Conservation (phyloP, 257 asterid species). For the Solanum okadae region DNA sequence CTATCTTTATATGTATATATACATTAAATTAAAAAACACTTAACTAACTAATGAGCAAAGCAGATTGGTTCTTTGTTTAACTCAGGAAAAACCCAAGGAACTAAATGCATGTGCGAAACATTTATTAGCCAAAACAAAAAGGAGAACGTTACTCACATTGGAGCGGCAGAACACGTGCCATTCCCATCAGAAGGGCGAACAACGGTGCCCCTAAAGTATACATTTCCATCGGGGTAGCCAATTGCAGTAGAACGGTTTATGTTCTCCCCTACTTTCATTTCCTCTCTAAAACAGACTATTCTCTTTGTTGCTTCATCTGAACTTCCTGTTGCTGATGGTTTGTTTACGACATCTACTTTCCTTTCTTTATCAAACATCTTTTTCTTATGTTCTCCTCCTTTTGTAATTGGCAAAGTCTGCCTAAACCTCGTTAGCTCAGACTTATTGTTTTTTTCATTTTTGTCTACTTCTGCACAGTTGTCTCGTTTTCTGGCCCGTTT, state of each 20-base stretch:
- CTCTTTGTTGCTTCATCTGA: slow-evolving; percentile 1
- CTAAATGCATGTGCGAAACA: not conserved
- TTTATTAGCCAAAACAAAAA: not conserved
- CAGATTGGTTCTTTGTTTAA: not conserved
- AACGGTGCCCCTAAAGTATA: not conserved
- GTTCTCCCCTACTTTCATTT: slow-evolving; percentile 2
- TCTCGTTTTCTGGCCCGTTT: slow-evolving; percentile 13
- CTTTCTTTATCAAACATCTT: slow-evolving; percentile 3
- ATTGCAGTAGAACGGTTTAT: not conserved
- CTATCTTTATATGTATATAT: not conserved
- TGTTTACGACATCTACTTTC: slow-evolving; percentile 3
- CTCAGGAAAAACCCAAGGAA: not conserved
- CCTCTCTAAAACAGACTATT: slow-evolving; percentile 9
- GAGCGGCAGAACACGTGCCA: slow-evolving; percentile 2
- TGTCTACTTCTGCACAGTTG: slow-evolving; percentile 8
- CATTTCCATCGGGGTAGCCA: not conserved
- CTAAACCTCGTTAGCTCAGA: slow-evolving; percentile 2
- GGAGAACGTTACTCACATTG: slow-evolving; percentile 28
- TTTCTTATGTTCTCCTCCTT: slow-evolving; percentile 6
- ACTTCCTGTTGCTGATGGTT: slow-evolving; percentile 3
- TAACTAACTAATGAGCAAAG: not conserved
- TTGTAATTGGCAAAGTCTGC: slow-evolving; percentile 1
- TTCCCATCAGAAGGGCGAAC: slow-evolving; percentile 12
- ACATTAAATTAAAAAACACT: not conserved
- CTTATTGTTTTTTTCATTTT: slow-evolving; percentile 7